A percentile compares a stretch with the other conserved stretches of the same genome.
Conservation (phyloP, 805 yeast genomes). For the Hanseniaspora jakobsenii region DNA sequence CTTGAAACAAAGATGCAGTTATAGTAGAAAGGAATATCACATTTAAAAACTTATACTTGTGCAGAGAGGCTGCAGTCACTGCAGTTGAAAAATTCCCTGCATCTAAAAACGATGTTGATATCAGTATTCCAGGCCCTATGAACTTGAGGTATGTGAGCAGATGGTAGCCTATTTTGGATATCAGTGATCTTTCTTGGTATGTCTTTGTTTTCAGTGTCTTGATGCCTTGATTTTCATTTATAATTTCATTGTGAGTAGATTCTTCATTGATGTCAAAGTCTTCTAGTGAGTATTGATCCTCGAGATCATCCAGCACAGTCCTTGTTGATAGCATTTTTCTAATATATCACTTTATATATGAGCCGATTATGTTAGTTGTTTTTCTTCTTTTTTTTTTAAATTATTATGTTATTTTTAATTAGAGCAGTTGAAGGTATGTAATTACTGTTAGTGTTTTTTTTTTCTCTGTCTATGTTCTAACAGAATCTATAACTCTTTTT, state of each 20-base stretch:
- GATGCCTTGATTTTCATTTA: not conserved
- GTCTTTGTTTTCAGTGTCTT: not conserved
- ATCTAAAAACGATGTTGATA: constrained; percentile 90
- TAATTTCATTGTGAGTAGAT: not conserved
- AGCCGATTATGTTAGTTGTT: too few relatives aligned
- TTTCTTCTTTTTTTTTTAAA: too few relatives aligned
- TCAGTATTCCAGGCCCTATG: constrained; percentile 94
- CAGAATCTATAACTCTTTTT: too few relatives aligned
- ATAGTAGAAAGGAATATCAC: constrained; percentile 68
- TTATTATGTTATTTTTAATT: too few relatives aligned
- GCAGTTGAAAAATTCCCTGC: constrained; percentile 96
- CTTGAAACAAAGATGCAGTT: constrained; percentile 77
- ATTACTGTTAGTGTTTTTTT: too few relatives aligned
- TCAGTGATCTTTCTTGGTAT: constrained; percentile 5
- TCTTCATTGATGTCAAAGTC: constrained; percentile 3
- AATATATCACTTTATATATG: too few relatives aligned
- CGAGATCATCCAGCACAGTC: too few relatives aligned
- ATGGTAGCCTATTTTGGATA: constrained; percentile 6
- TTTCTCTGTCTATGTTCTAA: too few relatives aligned
- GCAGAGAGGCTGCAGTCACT: constrained; percentile 85
- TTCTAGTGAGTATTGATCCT: too few relatives aligned
- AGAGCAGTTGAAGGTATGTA: too few relatives aligned
- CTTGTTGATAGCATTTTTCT: too few relatives aligned
- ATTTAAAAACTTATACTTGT: constrained; percentile 65
- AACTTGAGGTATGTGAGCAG: constrained; percentile 42